These are phyloP conservation scores for Pseudogymnoascus sp. DNA, from an alignment of 2,329 filamentous ascomycete genomes.

Conservation along the genomic window DNA sequence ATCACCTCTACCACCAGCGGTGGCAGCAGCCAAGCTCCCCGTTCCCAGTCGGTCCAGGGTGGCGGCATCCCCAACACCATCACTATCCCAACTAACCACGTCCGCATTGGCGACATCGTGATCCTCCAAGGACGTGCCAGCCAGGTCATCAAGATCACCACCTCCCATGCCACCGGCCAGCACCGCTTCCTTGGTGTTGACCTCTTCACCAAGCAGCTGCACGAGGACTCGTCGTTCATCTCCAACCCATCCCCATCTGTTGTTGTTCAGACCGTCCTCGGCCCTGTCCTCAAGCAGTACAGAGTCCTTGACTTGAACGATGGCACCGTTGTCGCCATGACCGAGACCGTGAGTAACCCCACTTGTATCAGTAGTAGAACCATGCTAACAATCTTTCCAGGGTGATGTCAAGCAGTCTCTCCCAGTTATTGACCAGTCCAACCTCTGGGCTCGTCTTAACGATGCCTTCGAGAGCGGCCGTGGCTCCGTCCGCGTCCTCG, in stretches of 20 bases:
- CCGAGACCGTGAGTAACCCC: constrained; percentile 54
- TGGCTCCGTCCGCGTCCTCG: constrained; percentile 87
- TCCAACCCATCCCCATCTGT: constrained; percentile 95
- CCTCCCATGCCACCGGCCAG: constrained; percentile 96
- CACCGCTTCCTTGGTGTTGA: constrained; percentile 99
- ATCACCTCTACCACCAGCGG: constrained; percentile 16
- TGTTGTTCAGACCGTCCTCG: constrained; percentile 98
- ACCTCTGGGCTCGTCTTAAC: constrained; percentile 71
- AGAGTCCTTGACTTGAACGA: constrained; percentile 95
- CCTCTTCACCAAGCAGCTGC: constrained; percentile 98
- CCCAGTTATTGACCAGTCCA: constrained; percentile 89
- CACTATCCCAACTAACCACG: constrained; percentile 98
- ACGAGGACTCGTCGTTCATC: constrained; percentile 97
- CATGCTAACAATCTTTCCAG: constrained; percentile 7
- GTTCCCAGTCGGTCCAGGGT: constrained; percentile 5
- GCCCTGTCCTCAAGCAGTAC: constrained; percentile 99
- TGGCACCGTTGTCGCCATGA: constrained; percentile 87
- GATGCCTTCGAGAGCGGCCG: constrained; percentile 84
- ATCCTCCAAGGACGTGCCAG: constrained; percentile 98
- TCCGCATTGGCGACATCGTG: constrained; percentile 96
- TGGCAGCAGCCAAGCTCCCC: constrained; percentile 13
- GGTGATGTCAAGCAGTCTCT: constrained; percentile 97
- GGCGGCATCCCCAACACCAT: constrained; percentile 64
- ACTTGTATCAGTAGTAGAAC: neutral
- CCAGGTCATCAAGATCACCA: constrained; percentile 99